Base-by-base conservation (phyloP, 176 grass and related monocot genomes). In the Bothriochloa decipiens region DNA sequence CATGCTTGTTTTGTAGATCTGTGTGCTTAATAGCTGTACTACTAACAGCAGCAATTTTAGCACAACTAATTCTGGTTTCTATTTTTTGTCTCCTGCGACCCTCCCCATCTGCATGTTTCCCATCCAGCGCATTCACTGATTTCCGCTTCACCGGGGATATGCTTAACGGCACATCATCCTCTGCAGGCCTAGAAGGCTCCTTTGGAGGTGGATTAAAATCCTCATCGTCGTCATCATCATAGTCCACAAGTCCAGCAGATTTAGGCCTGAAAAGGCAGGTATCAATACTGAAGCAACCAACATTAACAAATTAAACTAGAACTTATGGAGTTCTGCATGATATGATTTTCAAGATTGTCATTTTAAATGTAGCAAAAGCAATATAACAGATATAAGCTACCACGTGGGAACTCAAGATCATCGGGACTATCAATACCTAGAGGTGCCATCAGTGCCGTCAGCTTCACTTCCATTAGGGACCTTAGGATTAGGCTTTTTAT, bases 161-260 rank as follows among this genome's bases (percentile, higher is more conserved):
- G 20, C 68, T 89, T 71, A 93, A 84, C 35, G 79, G 78, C 29
- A 87, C 91, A 72, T 94, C 88, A 80, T 95, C 83, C 26, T 98
- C 93, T 50, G 42, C 57, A 69, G 91, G 67, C 61, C 70, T 81
- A 76, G 87, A 82, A 46, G 86, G 82, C 68, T 96, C 94, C 81
- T 91, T 99, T 36, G 84, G 88, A 57, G 96, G 96, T 41, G 93
- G 97, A 87, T 99, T 96, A 79, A 96, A 99, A 75, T 93, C 92
- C 18, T 91, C 95, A 6, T 99, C 96, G 0, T 99, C 96, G 0
- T 99, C 97, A 22, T 99, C 97, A 0, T 93, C 97, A 88, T 99
- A 99, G 52, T 96, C 97, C 39, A 99, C 97, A 74, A 99, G 91
- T 64, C 93, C 89, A 60, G 77, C 77, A 86, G 88, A 81, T 88